Conservation (phyloP, 2,329 filamentous ascomycete species). For the Diaporthe sp. region DNA sequence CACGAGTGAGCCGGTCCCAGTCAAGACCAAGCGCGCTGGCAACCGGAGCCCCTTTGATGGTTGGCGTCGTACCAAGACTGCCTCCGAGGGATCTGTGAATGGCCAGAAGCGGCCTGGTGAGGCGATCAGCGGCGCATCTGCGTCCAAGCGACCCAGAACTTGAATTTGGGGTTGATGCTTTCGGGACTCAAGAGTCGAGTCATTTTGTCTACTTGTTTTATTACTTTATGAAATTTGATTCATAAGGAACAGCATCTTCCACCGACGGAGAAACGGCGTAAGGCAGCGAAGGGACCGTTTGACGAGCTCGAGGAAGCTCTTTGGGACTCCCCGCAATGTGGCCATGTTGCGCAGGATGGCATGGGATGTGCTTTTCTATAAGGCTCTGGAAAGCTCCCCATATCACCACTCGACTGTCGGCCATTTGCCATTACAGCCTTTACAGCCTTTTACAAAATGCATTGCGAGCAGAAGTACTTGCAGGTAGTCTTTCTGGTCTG, state of each 20-base stretch:
- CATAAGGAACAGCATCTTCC: conserved; percentile 9
- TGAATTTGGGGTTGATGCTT: conserved; percentile 29
- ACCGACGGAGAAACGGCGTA: neutral
- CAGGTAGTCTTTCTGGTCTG: conserved; percentile 24
- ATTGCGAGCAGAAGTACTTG: conserved; percentile 32
- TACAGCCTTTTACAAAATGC: conserved; percentile 22
- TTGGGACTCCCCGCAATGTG: neutral
- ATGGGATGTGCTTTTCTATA: conserved; percentile 17
- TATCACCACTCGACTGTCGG: conserved; percentile 25
- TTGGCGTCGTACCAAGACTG: conserved; percentile 74
- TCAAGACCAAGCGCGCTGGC: conserved; percentile 47
- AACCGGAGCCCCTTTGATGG: conserved; percentile 71
- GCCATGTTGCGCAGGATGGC: conserved; percentile 14
- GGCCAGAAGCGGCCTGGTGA: conserved; percentile 58
- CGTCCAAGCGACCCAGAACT: conserved; percentile 52
- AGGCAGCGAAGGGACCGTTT: neutral
- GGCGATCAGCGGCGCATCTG: conserved; percentile 43
- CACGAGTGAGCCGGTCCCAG: conserved; percentile 53
- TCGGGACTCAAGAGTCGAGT: neutral
- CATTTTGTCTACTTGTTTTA: conserved; percentile 11
- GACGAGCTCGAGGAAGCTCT: neutral
- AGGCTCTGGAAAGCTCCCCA: conserved; percentile 11
- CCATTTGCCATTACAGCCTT: conserved; percentile 25
- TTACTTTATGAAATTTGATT: conserved; percentile 1
- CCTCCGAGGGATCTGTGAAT: conserved; percentile 46